Conservation (phyloP, 768 basidiomycete genomes). For the Asterophora parasitica region DNA sequence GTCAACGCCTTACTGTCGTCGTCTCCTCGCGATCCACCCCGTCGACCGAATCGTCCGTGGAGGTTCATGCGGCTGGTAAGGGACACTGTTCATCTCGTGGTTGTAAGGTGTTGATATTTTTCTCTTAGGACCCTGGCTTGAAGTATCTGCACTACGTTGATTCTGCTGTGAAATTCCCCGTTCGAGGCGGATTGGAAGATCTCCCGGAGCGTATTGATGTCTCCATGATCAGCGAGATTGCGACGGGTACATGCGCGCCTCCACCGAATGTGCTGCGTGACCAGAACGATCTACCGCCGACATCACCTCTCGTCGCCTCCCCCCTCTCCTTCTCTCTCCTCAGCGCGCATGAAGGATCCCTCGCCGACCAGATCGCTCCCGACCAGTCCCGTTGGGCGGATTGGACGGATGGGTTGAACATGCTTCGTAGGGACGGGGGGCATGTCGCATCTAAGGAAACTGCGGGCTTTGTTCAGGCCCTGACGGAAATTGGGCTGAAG, state of each 20-base stretch:
- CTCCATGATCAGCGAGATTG: constrained; percentile 72
- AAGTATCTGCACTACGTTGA: constrained; percentile 87
- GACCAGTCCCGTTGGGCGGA: constrained; percentile 82
- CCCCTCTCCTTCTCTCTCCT: constrained; percentile 76
- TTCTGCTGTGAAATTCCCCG: constrained; percentile 71
- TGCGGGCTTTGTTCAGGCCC: constrained; percentile 75
- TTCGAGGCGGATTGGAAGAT: constrained; percentile 80
- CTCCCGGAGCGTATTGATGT: constrained; percentile 85
- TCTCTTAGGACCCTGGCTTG: constrained; percentile 65
- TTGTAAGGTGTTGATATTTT: constrained; percentile 3
- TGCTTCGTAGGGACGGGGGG: constrained; percentile 76
- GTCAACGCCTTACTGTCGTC: constrained; percentile 65
- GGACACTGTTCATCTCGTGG: background rate
- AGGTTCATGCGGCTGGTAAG: constrained; percentile 81
- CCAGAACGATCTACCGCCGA: constrained; percentile 52
- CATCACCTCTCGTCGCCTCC: constrained; percentile 50
- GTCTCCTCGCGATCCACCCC: constrained; percentile 46
- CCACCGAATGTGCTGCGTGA: constrained; percentile 63
- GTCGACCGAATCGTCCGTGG: constrained; percentile 68
- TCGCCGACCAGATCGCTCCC: constrained; percentile 76
- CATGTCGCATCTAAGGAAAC: constrained; percentile 85
- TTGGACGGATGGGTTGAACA: constrained; percentile 91
- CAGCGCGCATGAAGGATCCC: constrained; percentile 60
- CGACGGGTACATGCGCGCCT: constrained; percentile 66
- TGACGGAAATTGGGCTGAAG: constrained; percentile 90